Conservation (phyloP, 371 early-diverging fungal species). For the Rhizopus delemar region DNA sequence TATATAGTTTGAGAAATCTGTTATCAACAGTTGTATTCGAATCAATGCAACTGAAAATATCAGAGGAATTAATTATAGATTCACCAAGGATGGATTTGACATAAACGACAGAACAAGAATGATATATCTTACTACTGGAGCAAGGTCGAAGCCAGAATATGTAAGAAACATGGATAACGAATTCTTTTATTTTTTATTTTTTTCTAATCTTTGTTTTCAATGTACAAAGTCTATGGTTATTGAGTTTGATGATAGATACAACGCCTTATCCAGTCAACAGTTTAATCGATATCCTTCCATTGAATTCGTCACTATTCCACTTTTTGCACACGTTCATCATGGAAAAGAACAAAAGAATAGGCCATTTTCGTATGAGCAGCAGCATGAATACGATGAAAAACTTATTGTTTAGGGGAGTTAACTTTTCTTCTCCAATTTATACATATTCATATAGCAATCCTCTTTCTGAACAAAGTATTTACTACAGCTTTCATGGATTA, state of each 20-base stretch:
- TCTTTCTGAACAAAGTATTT: no score
- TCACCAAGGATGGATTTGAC: slow-evolving; percentile 33
- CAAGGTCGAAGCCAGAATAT: slow-evolving; percentile 17
- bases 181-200: neutral
- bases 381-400: slow-evolving; percentile 22
- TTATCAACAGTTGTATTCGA: slow-evolving; percentile 35
- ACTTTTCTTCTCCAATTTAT: no score
- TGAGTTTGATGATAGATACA: slow-evolving; percentile 40
- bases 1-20: slow-evolving; percentile 41
- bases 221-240: slow-evolving; percentile 24
- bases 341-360: slow-evolving; percentile 3
- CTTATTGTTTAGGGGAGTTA: slow-evolving; percentile 11
- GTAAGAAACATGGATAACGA: slow-evolving; percentile 9
- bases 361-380: neutral
- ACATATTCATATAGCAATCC: no score
- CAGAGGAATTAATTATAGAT: slow-evolving; percentile 44
- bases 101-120: slow-evolving; percentile 13
- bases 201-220: neutral
- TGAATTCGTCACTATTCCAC: slow-evolving; percentile 32
- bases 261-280: slow-evolving; percentile 23
- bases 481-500: no score
- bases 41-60: slow-evolving; percentile 55
- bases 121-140: slow-evolving; percentile 1
- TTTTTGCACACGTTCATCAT: slow-evolving; percentile 22
- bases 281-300: slow-evolving; percentile 26